Conservation (phyloP, 1,139 yeast species). For the Pichiaceae sp. region DNA sequence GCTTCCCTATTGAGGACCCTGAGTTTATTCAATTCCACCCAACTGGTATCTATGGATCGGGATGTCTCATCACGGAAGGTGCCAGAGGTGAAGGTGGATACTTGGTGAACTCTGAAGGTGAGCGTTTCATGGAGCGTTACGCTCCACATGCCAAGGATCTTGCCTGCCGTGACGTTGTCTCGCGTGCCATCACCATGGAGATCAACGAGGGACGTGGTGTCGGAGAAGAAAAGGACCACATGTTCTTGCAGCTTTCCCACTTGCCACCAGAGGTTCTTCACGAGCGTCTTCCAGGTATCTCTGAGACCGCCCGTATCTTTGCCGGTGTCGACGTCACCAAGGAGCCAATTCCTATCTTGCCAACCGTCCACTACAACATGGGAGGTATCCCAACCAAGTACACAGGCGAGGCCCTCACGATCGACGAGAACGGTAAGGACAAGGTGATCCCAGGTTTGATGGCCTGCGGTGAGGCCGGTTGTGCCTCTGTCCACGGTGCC, state of each 20-base stretch:
- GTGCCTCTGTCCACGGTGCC: slow-evolving; percentile 99
- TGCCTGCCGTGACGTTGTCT: slow-evolving; percentile 97
- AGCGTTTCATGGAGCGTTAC: slow-evolving; percentile 98
- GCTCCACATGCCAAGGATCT: slow-evolving; percentile 98
- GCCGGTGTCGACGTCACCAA: slow-evolving; percentile 99
- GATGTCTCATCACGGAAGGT: slow-evolving; percentile 98
- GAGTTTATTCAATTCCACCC: slow-evolving; percentile 99
- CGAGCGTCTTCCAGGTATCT: slow-evolving; percentile 98
- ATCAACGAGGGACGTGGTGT: slow-evolving; percentile 99
- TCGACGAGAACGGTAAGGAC: slow-evolving; percentile 85
- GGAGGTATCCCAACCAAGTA: slow-evolving; percentile 99
- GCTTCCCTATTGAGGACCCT: slow-evolving; percentile 93
- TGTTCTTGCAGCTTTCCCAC: slow-evolving; percentile 89
- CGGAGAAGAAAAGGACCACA: slow-evolving; percentile 92
- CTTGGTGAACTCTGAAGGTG: slow-evolving; percentile 94
- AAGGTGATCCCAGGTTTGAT: slow-evolving; percentile 85
- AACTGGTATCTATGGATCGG: slow-evolving; percentile 98
- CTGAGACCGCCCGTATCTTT: slow-evolving; percentile 96
- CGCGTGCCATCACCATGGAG: slow-evolving; percentile 97
- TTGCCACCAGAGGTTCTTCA: slow-evolving; percentile 85
- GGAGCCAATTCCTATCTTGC: slow-evolving; percentile 97
- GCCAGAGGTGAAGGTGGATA: slow-evolving; percentile 99
- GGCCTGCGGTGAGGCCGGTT: slow-evolving; percentile 99
- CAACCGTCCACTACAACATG: slow-evolving; percentile 99
- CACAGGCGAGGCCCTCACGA: slow-evolving; percentile 88